These are phyloP conservation scores for Cladosporium oxysporum DNA, from an alignment of 2,329 filamentous ascomycete species.

Conservation along the genomic window DNA sequence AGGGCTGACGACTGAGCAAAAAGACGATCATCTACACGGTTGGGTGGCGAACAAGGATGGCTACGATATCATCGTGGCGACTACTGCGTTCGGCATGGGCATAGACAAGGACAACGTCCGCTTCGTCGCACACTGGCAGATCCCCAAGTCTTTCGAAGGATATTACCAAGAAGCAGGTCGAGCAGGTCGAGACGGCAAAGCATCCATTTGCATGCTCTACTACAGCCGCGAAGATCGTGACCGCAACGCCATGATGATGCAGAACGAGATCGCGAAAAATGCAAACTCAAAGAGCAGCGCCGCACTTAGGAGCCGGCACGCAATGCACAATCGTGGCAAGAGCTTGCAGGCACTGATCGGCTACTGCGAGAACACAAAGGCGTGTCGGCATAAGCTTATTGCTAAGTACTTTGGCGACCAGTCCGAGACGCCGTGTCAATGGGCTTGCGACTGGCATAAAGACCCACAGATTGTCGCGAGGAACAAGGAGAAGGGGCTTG, in stretches of 20 bases:
- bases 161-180: slow-evolving; percentile 96
- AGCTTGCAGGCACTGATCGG: slow-evolving; percentile 62
- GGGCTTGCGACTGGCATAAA: slow-evolving; percentile 53
- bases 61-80: slow-evolving; percentile 92
- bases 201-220: slow-evolving; percentile 83
- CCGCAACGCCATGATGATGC: slow-evolving; percentile 61
- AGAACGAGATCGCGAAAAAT: slow-evolving; percentile 43
- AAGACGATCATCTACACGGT: slow-evolving; percentile 68
- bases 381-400: slow-evolving; percentile 75
- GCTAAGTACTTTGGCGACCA: slow-evolving; percentile 74
- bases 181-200: slow-evolving; percentile 85
- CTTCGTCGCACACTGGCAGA: slow-evolving; percentile 92
- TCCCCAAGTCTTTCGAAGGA: slow-evolving; percentile 91
- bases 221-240: slow-evolving; percentile 87
- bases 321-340: slow-evolving; percentile 43
- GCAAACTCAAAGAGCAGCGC: slow-evolving; percentile 40
- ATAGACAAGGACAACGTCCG: slow-evolving; percentile 95
- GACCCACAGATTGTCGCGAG: slow-evolving; percentile 44
- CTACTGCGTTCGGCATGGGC: slow-evolving; percentile 96
- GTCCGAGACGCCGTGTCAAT: slow-evolving; percentile 41
- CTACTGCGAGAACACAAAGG: slow-evolving; percentile 76
- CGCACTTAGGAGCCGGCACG: slow-evolving; percentile 47
- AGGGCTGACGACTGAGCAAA: slow-evolving; percentile 64
- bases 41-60: slow-evolving; percentile 74
- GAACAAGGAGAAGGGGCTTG: slow-evolving; percentile 47